phyloP scores from a whole-genome alignment of 2,329 filamentous ascomycete species.

The Alternaria ventricosa region DNA sequence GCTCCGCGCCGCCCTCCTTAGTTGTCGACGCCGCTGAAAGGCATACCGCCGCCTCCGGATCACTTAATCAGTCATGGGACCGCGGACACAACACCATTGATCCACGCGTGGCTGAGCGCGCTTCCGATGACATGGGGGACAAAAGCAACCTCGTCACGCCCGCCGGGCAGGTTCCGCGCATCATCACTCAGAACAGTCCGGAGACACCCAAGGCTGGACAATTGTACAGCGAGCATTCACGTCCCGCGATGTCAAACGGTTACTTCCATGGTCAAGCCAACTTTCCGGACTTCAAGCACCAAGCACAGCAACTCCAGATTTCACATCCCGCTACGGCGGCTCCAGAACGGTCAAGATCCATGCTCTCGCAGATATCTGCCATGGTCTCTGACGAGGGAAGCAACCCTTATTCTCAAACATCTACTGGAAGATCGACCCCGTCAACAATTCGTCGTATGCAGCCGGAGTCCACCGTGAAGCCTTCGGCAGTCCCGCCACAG shows the following conservation, averaged over 20 bases:
- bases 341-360: constrained; percentile 42
- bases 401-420: constrained; percentile 37
- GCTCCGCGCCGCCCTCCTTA: constrained; percentile 31
- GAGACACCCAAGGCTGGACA: constrained; percentile 25
- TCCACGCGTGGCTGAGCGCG: constrained; percentile 33
- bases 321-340: constrained; percentile 19
- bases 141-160: constrained; percentile 35
- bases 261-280: constrained; percentile 16
- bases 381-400: constrained; percentile 41
- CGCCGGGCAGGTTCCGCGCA: constrained; percentile 33
- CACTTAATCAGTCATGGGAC: constrained; percentile 43
- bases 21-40: constrained; percentile 44
- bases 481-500: constrained; percentile 23
- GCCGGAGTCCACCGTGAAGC: constrained; percentile 30
- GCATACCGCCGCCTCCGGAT: constrained; percentile 34
- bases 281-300: constrained; percentile 14
- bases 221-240: constrained; percentile 12
- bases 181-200: constrained; percentile 18
- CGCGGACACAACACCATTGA: constrained; percentile 33
- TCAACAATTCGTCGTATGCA: constrained; percentile 37
- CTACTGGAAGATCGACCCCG: constrained; percentile 39
- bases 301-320: constrained; percentile 20
- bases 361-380: constrained; percentile 46
- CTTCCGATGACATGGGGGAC: constrained; percentile 33
- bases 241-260: constrained; percentile 16